Base-by-base conservation (phyloP, 495 filamentous ascomycete species). In the Corynascus novoguineensis region DNA sequence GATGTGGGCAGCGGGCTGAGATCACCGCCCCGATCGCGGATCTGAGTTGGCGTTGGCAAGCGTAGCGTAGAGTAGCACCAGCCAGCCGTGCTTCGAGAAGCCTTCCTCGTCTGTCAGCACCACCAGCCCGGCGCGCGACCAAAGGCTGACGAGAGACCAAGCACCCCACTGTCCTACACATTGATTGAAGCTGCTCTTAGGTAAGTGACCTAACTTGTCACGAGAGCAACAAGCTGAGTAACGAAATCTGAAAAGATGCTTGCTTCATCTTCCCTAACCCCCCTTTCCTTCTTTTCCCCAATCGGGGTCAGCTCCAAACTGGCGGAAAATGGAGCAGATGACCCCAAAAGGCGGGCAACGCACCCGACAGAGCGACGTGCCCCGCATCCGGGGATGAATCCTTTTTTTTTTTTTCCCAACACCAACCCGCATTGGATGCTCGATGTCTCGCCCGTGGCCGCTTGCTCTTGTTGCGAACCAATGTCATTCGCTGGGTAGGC, bases 1-100 rank as follows among this genome's bases (percentile, higher is more conserved):
- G 48, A 61, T 59, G 59, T 61, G 62, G 49, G 49, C 15, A 22
- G 9, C 8, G 42, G 17, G 24, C 47, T 24, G 22, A 4, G 17
- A 34, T 50, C 28, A 22, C 47, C 17, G 29, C 17, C 29, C 47
- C 31, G 29, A 52, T 52, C 37, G 34, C 35, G 7, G 50, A 41
- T 46, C 24, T 46, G 38, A 29, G 37, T 25, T 55, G 19, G 12
- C 7, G 17, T n/a, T n/a, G n/a, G n/a, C n/a, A n/a, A n/a, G n/a
- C n/a, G n/a, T n/a, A n/a, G n/a, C n/a, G n/a, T n/a, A n/a, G n/a
- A n/a, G n/a, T n/a, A n/a, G n/a, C n/a, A n/a, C n/a, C n/a, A n/a
- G 25, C 25, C 11, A 5, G n/a, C 1, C 11, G 37, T 9, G 45
- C 32, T 49, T 49, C 38, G 21, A 49, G 53, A 55, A 42, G 41